Percentiles rank a stretch among this genome's conserved stretches.
phyloP scores from a whole-genome alignment of 148 eudicot species.

The Fagopyrum tataricum region DNA sequence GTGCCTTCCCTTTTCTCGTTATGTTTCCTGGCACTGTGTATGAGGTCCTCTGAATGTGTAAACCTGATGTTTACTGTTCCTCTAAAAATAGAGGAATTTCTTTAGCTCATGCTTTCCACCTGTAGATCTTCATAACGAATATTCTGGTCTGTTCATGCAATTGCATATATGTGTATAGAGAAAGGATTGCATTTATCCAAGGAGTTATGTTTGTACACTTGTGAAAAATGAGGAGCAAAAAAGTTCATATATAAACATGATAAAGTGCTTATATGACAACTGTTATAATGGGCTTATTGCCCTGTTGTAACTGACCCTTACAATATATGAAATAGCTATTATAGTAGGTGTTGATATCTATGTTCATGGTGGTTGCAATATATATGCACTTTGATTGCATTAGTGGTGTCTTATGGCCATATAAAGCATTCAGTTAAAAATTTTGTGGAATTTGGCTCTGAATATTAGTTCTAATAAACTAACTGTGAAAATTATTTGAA shows the following conservation, averaged over 20 bases:
- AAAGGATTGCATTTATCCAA: too few species aligned
- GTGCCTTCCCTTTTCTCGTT: not conserved
- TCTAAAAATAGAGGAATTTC: not conserved
- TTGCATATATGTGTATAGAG: too few species aligned
- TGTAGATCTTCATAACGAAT: not conserved
- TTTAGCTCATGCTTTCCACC: not conserved
- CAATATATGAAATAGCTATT: too few species aligned
- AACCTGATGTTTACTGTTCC: not conserved
- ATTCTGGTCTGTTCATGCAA: not conserved
- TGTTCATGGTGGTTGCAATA: too few species aligned
- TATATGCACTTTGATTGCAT: too few species aligned
- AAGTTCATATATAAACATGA: too few species aligned
- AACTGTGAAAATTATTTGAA: conserved; percentile 1
- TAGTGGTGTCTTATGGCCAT: not conserved
- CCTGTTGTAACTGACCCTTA: too few species aligned
- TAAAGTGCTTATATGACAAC: too few species aligned
- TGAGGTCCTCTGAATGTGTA: not conserved
- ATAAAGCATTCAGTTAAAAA: not conserved
- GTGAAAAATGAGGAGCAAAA: too few species aligned
- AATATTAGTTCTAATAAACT: not conserved
- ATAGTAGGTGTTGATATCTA: too few species aligned
- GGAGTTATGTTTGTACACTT: too few species aligned
- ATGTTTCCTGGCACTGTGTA: not conserved
- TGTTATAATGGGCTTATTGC: too few species aligned
- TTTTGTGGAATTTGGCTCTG: not conserved